phyloP scores from a whole-genome alignment of 2,329 filamentous ascomycete genomes.

The Aspergillus ustus region DNA sequence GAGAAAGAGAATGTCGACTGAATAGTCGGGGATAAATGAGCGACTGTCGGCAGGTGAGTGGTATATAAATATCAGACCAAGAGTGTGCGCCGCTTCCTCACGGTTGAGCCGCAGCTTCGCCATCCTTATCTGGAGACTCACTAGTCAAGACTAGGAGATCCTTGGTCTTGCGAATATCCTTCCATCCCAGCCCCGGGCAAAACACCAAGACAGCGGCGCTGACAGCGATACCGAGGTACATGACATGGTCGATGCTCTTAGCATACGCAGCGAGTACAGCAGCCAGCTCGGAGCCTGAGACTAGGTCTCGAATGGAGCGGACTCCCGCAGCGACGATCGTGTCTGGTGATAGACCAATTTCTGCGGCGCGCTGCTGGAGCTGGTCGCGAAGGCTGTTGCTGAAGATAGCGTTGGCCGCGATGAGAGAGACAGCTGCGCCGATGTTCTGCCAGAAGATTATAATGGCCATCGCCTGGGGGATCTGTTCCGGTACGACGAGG shows the following conservation, averaged over 20 bases:
- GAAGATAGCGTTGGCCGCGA: constrained; percentile 36
- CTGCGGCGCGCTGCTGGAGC: constrained; percentile 20
- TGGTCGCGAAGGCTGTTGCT: constrained; percentile 29
- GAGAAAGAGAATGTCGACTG: too few species aligned
- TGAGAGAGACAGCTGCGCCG: constrained; percentile 34
- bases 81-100: background rate
- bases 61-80: too few species aligned
- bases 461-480: constrained; percentile 34
- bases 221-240: constrained; percentile 35
- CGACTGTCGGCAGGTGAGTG: too few species aligned
- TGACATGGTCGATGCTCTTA: constrained; percentile 32
- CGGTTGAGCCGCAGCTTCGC: background rate
- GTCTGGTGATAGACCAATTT: constrained; percentile 25
- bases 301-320: constrained; percentile 28
- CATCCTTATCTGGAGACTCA: background rate
- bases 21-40: too few species aligned
- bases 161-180: constrained; percentile 34
- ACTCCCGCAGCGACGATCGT: constrained; percentile 31
- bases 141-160: constrained; percentile 23
- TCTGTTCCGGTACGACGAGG: constrained; percentile 28
- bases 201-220: constrained; percentile 28
- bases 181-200: constrained; percentile 34
- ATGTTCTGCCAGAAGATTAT: constrained; percentile 41
- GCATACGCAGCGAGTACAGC: constrained; percentile 34
- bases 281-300: constrained; percentile 29